Percentiles rank a stretch among this genome's conserved stretches.
Conservation (phyloP, 768 basidiomycete genomes). For the Suillus placidus region DNA sequence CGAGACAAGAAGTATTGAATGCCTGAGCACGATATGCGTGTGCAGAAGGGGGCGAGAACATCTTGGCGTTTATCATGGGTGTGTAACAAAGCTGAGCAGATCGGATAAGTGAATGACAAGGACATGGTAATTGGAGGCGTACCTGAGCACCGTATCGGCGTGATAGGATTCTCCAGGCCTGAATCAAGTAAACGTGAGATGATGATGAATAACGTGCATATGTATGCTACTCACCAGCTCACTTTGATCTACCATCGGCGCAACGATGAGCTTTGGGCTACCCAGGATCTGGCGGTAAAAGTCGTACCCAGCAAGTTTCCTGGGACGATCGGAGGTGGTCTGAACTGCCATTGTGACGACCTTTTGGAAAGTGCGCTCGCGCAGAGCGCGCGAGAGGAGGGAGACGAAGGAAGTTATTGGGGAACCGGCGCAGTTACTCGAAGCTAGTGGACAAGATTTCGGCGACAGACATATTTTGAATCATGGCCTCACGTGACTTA, state of each 20-base stretch:
- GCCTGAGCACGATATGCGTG: conserved; percentile 58
- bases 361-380: conserved; percentile 1
- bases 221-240: conserved; percentile 70
- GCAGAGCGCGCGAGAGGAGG: conserved; percentile 4
- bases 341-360: neutral
- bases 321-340: neutral
- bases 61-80: conserved; percentile 98
- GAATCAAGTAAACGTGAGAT: conserved; percentile 5
- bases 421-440: neutral
- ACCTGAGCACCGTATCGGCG: conserved; percentile 84
- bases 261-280: conserved; percentile 87
- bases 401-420: neutral
- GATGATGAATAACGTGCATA: neutral
- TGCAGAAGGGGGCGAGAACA: conserved; percentile 58
- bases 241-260: conserved; percentile 98
- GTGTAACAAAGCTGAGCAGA: conserved; percentile 78
- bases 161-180: conserved; percentile 91
- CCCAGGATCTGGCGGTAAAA: conserved; percentile 81
- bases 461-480: neutral
- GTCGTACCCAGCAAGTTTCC: conserved; percentile 60
- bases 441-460: neutral
- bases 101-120: conserved; percentile 17
- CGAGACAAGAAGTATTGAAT: conserved; percentile 70
- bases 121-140: neutral
- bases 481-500: too few species aligned